Evolutionary conservation across 1,284 basidiomycete species (phyloP), one percentile per base, ranked within the genome.

Genomic region (Cutaneotrichosporon arboriforme): DNA sequence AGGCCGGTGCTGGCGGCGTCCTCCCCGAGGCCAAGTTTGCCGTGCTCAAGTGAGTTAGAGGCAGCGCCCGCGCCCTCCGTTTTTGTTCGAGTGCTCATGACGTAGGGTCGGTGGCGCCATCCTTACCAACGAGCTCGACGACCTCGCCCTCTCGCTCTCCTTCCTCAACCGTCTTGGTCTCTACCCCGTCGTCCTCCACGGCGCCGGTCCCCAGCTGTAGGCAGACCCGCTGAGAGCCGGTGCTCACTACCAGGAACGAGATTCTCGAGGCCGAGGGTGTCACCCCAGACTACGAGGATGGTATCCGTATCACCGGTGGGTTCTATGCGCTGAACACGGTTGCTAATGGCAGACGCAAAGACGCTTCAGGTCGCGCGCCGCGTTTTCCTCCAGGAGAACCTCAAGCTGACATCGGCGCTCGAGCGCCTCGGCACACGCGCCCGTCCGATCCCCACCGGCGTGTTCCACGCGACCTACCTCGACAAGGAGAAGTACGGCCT

Each of bases 341-440:
- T 10, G 15, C 33, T 52, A 14, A 42, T 23, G 10, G 7, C 64
- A 89, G 91, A 94, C 68, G 83, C 90, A 33, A 91, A 89, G 76
- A 96, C 92, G 0, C 84, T 97, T 31, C 83, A 87, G 61, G 84
- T 96, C 55, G 93, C 92, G 35, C 88, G 92, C 56, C 84, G 87
- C n/a, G 90, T 96, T 37, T 97, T 97, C 80, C 81, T 93, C 35
- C 90, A 93, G 69, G 90, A 96, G 77, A 97, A 97, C 76, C 80
- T 96, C 64, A 90, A 87, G 69, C 85, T 97, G 57, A 92, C 96
- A 21, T 83, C 80, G 22, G 90, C 91, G 0, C 83, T 97, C 53
- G 92, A 97, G 75, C 84, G 84, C 61, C 84, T 94, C 47, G 93
- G 92, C 51, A 92, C 91, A 3, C 87, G 92, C 55, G 92, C 92